These are phyloP conservation scores for Coccomyxa subellipsoidea DNA, from an alignment of 163 green algal species.

Conservation along the genomic window DNA sequence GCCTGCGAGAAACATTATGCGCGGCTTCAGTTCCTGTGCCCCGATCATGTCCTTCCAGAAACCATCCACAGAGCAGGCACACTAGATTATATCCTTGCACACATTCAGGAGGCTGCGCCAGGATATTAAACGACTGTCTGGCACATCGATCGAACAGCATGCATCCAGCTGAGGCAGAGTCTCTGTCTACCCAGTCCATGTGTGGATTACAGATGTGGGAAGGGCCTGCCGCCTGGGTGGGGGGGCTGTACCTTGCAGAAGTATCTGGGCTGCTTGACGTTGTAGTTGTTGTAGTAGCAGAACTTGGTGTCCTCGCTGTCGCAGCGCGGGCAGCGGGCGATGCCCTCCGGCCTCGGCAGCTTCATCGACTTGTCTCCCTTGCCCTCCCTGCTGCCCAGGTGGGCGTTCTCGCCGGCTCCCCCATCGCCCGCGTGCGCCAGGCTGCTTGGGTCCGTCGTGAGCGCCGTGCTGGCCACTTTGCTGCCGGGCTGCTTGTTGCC, in stretches of 20 bases:
- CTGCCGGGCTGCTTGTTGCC: not conserved
- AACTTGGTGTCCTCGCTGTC: constrained; percentile 73
- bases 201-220: no score
- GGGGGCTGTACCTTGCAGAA: constrained; percentile 65
- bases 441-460: not conserved
- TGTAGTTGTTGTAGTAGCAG: constrained; percentile 92
- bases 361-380: not conserved
- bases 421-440: not conserved
- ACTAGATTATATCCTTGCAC: no score
- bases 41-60: not conserved
- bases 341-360: constrained; percentile 5
- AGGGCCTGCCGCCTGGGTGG: not conserved
- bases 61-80: not conserved
- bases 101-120: no score
- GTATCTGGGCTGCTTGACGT: constrained; percentile 79
- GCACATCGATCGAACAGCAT: no score
- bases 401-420: not conserved
- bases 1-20: constrained; percentile 26
- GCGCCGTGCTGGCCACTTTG: not conserved
- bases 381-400: not conserved
- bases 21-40: not conserved
- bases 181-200: no score
- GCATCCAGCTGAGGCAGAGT: no score
- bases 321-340: constrained; percentile 54
- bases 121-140: no score